Evolutionary conservation across 148 eudicot genomes (phyloP).

Genomic region (Chenopodium berlandieri): DNA sequence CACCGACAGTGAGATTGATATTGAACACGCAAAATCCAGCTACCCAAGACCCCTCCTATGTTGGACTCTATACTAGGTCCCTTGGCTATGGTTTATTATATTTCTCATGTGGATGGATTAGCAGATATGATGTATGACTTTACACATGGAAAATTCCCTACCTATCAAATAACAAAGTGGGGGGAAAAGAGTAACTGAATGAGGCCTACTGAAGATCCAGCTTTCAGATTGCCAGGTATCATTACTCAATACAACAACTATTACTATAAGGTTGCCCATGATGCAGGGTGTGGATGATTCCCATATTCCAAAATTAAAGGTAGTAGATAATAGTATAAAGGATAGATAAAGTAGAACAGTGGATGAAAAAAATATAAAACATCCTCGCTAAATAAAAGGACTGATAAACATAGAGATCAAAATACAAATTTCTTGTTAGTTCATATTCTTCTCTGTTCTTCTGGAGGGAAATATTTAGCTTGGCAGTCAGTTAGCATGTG

Average conservation of each 20-base stretch:
- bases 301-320: background rate
- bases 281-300: background rate
- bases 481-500: background rate
- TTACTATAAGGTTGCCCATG: background rate
- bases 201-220: background rate
- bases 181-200: background rate
- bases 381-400: background rate
- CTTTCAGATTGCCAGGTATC: background rate
- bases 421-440: background rate
- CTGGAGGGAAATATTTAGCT: background rate
- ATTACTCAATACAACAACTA: background rate
- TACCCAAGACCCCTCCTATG: background rate
- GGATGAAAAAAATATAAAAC: background rate
- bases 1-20: background rate
- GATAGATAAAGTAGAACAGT: background rate
- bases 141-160: background rate
- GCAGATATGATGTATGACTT: background rate
- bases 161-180: background rate
- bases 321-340: background rate
- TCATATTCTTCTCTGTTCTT: background rate
- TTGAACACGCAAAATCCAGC: background rate
- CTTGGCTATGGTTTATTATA: background rate
- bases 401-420: background rate
- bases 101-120: background rate
- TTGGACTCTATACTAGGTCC: background rate